Base-by-base conservation (phyloP, 768 basidiomycete species). In the Kwoniella shandongensis region DNA sequence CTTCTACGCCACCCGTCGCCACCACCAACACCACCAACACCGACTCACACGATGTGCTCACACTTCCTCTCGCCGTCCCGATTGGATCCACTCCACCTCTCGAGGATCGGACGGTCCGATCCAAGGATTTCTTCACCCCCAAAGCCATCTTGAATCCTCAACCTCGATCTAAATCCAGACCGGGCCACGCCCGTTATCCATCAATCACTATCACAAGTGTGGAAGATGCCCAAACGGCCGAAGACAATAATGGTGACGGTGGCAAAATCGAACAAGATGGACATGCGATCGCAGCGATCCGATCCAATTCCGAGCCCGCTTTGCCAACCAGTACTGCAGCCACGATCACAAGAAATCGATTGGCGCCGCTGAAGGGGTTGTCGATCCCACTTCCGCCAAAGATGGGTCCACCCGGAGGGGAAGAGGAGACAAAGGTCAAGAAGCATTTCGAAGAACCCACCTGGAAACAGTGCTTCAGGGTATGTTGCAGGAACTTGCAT, bases 391-490 rank as follows among this genome's bases (percentile, higher is more conserved):
- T 56, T 45, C 54, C 54, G 42, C 54, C 54, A 38, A 56, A 49
- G 40, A 39, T 47, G 48, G 54, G 54, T 22, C 54, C 54, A 8
- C 54, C 54, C 8, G 54, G 42, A 11, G 54, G 54, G 26, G 47
- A 56, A 29, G 54, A 49, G 20, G 27, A 25, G 13, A 32, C 18
- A 15, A 26, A 32, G 17, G n/a, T 50, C 49, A 50, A 56, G 46
- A 51, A 55, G 29, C 52, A 42, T 2, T 44, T 63, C 29, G 52
- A 50, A 18, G 59, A 57, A 25, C 38, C 57, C 22, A 63, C 57
- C 26, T 63, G 62, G 62, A 58, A 54, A 18, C 47, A 53, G n/a
- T 51, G 51, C 20, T 51, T 61, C 59, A 51, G 40, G 11, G 63
- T 65, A n/a, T n/a, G n/a, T n/a, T n/a, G n/a, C n/a, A n/a, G n/a